A percentile compares a stretch with the other conserved stretches of the same genome.
Evolutionary conservation across 352 stramenopile species (phyloP).

Genomic region (Globisporangium lucens): DNA sequence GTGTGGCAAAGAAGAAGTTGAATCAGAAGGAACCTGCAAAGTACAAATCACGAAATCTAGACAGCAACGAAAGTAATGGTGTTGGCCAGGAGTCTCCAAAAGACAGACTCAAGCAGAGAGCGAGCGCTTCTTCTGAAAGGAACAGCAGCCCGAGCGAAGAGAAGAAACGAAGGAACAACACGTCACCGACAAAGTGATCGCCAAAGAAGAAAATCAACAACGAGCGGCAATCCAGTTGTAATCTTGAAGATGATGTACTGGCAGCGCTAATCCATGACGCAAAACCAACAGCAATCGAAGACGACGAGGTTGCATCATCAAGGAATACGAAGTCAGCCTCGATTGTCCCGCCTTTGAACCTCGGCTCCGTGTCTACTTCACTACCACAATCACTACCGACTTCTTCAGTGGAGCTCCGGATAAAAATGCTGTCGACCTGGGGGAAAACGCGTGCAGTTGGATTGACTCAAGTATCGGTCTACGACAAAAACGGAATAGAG

Average conservation of each 20-base stretch:
- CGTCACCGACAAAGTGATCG: constrained; percentile 12
- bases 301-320: neutral
- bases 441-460: constrained; percentile 51
- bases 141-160: neutral
- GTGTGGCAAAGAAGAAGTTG: neutral
- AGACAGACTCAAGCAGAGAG: neutral
- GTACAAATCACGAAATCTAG: neutral
- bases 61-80: neutral
- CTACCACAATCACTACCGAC: neutral
- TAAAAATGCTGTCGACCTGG: constrained; percentile 78
- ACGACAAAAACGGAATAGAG: constrained; percentile 59
- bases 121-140: neutral
- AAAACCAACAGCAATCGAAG: neutral
- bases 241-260: neutral
- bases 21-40: neutral
- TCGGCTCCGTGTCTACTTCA: constrained; percentile 11
- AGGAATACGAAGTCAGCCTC: neutral
- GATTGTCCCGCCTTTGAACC: constrained; percentile 29
- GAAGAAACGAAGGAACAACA: neutral
- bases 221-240: neutral
- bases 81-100: neutral
- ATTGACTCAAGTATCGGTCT: constrained; percentile 63
- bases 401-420: constrained; percentile 33
- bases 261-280: neutral
- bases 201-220: constrained; percentile 7